Evolutionary conservation across 2,329 filamentous ascomycete species (phyloP), one percentile per base, ranked within the genome.

Genomic region (Ascochyta pisi): DNA sequence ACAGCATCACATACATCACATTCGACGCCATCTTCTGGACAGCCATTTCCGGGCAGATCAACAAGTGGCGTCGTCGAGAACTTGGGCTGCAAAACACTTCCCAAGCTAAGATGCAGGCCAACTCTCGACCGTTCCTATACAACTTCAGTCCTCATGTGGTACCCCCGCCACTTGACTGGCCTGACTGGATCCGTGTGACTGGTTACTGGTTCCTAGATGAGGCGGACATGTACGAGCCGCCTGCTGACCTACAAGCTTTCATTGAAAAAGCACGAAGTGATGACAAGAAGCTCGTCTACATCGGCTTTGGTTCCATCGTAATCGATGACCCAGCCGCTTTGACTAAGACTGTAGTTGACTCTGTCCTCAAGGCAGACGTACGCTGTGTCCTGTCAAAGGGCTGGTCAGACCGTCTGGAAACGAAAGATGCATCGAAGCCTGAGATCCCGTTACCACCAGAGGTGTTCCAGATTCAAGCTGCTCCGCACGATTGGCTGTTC

Each of bases 191-290:
- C 73, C 87, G 92, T 39, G 91, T 98, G 7, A 98, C 95, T 0
- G 95, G 95, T 0, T 98, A 99, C 78, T 99, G 95, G 95, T 98
- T 99, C 76, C 79, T 99, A 44, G 89, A 96, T 64, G 94, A 97
- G 74, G 67, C 61, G 7, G 76, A 82, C 54, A 78, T 81, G 24
- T 98, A 88, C 82, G 82, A 83, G 41, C 92, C 95, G 1, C 90
- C 93, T 0, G 75, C 82, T 26, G 92, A 94, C 44, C 83, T 99
- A 6, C 79, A 82, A 3, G 84, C 85, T 3, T 99, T 99, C 68
- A 98, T 99, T 70, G 77, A 84, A n/a, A 86, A 89, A 66, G 94
- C 95, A 3, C 85, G 91, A 3, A 80, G 79, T 5, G 94, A 99
- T 68, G 82, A 83, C 15, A 96, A 96, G 80, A 96, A 95, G 80